Evolutionary conservation across 352 stramenopile genomes (phyloP).

Genomic region (Globisporangium nunn): DNA sequence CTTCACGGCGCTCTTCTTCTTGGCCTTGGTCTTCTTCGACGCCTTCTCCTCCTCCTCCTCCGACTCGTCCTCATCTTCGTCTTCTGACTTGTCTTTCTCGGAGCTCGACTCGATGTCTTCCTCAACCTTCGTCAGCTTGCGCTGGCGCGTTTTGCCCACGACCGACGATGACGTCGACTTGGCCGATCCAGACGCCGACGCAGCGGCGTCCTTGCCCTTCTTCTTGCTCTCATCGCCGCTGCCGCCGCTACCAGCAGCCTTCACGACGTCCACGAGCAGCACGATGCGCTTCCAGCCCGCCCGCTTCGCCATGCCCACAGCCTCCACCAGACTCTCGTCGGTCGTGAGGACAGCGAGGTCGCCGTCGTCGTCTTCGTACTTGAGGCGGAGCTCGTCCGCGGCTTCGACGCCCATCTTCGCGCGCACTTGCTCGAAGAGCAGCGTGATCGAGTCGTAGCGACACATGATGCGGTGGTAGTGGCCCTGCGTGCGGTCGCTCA

Average conservation of each 20-base stretch:
- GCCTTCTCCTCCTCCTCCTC: conserved; percentile 39
- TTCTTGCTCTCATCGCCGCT: background rate
- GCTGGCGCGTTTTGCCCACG: conserved; percentile 20
- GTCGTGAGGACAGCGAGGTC: conserved; percentile 79
- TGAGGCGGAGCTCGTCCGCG: conserved; percentile 62
- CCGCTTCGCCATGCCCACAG: conserved; percentile 81
- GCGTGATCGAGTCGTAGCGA: conserved; percentile 56
- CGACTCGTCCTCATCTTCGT: conserved; percentile 25
- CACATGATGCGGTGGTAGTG: conserved; percentile 86
- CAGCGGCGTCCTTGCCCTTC: conserved; percentile 8
- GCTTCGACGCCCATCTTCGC: conserved; percentile 66
- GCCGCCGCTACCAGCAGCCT: conserved; percentile 20
- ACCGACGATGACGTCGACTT: conserved; percentile 30
- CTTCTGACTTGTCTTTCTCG: conserved; percentile 26
- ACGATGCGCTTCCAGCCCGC: conserved; percentile 82
- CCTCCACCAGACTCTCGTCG: conserved; percentile 81
- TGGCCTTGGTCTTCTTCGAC: conserved; percentile 30
- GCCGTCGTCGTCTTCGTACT: conserved; percentile 87
- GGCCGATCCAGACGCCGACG: conserved; percentile 5
- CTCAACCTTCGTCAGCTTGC: conserved; percentile 76
- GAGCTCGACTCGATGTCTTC: conserved; percentile 50
- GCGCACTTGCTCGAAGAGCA: conserved; percentile 75
- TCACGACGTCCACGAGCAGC: conserved; percentile 75
- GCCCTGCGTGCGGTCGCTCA: conserved; percentile 69
- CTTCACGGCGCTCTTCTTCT: conserved; percentile 32